Evolutionary conservation across 1,139 yeast genomes (phyloP).

Genomic region (Trichomonascaceae sp.): DNA sequence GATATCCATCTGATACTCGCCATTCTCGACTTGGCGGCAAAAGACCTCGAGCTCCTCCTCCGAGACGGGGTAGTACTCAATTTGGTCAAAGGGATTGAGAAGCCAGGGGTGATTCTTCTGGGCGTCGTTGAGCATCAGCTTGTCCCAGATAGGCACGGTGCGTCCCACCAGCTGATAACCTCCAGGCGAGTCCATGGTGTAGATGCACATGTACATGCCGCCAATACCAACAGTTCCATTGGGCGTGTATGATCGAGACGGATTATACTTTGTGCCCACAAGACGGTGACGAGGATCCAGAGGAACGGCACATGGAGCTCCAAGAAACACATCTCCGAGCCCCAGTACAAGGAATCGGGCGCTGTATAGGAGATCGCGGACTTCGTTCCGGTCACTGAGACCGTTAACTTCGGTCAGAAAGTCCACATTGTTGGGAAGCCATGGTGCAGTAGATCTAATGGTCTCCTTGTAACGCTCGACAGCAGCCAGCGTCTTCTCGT

Average conservation of each 20-base stretch:
- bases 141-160: conserved; percentile 97
- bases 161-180: conserved; percentile 96
- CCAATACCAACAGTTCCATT: conserved; percentile 97
- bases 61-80: conserved; percentile 82
- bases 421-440: conserved; percentile 96
- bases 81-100: conserved; percentile 81
- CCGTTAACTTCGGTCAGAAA: conserved; percentile 84
- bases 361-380: conserved; percentile 69
- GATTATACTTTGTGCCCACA: conserved; percentile 88
- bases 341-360: conserved; percentile 90
- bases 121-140: conserved; percentile 59
- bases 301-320: conserved; percentile 98
- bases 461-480: conserved; percentile 88
- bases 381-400: conserved; percentile 51
- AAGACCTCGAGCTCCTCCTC: conserved; percentile 67
- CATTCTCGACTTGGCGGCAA: conserved; percentile 68
- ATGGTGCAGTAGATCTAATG: conserved; percentile 83
- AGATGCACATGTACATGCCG: conserved; percentile 96
- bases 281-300: conserved; percentile 91
- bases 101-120: conserved; percentile 64
- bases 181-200: conserved; percentile 97
- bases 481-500: conserved; percentile 73
- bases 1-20: conserved; percentile 62
- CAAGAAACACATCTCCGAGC: conserved; percentile 91
- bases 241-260: conserved; percentile 91